Evolutionary conservation across 1,284 basidiomycete genomes (phyloP).

Genomic region (Xerocomus amazonicus): DNA sequence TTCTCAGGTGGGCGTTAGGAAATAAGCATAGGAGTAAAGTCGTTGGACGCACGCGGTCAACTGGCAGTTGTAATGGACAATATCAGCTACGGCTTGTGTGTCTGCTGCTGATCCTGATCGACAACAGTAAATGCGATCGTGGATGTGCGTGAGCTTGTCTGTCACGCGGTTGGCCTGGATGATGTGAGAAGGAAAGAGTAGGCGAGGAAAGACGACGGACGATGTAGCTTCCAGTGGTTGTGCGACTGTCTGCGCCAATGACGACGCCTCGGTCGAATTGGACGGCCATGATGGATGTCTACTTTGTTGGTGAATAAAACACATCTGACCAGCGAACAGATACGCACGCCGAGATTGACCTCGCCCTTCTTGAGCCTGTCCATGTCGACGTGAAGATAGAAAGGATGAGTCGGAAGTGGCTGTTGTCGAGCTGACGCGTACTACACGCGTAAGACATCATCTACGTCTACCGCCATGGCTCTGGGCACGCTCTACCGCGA

Average conservation of each 20-base stretch:
- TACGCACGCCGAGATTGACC: slow-evolving; percentile 89
- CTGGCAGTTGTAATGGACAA: slow-evolving; percentile 86
- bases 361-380: slow-evolving; percentile 85
- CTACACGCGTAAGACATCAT: slow-evolving; percentile 17
- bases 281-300: slow-evolving; percentile 99
- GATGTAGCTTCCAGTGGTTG: slow-evolving; percentile 96
- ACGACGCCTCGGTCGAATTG: slow-evolving; percentile 95
- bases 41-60: slow-evolving; percentile 59
- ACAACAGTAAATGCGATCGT: slow-evolving; percentile 99
- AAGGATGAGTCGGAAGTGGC: slow-evolving; percentile 14
- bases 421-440: slow-evolving; percentile 59
- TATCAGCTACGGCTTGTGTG: slow-evolving; percentile 95
- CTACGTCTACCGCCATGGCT: slow-evolving; percentile 40
- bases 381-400: slow-evolving; percentile 53
- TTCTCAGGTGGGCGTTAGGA: slow-evolving; percentile 9
- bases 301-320: not conserved
- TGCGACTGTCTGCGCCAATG: slow-evolving; percentile 95
- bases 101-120: slow-evolving; percentile 97
- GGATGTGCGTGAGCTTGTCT: slow-evolving; percentile 95
- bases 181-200: not conserved
- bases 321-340: not conserved
- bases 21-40: not conserved
- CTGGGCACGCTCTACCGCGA: slow-evolving; percentile 56
- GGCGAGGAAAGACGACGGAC: slow-evolving; percentile 42
- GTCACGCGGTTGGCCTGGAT: slow-evolving; percentile 93